A percentile compares a stretch with the other conserved stretches of the same genome.
These are phyloP conservation scores for Gentiana dahurica DNA, from an alignment of 257 asterid genomes.

Conservation along the genomic window DNA sequence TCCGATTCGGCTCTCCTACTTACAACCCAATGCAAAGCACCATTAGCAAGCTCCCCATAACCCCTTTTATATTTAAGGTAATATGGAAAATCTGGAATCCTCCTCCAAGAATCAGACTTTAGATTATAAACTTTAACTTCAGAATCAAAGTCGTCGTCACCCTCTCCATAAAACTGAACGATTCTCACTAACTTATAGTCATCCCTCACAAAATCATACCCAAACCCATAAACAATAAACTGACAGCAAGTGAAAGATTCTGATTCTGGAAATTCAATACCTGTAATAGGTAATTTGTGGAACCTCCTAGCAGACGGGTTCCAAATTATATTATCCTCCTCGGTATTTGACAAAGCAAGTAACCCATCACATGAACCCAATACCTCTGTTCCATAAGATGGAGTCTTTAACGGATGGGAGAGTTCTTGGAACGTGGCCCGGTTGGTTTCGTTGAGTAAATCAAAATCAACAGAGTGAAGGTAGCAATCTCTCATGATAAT, in stretches of 20 bases:
- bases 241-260: neutral
- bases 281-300: conserved; percentile 1
- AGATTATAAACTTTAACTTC: conserved; percentile 2
- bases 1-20: neutral
- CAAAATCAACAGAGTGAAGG: conserved; percentile 9
- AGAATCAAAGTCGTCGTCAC: conserved; percentile 3
- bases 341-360: neutral
- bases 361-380: conserved; percentile 14
- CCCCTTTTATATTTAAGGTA: conserved; percentile 1
- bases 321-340: conserved; percentile 8
- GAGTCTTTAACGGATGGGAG: no score
- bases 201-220: conserved; percentile 11
- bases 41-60: conserved; percentile 3
- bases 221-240: conserved; percentile 3
- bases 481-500: conserved; percentile 8
- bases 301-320: conserved; percentile 15
- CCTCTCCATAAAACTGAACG: conserved; percentile 3
- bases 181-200: conserved; percentile 13
- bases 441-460: neutral
- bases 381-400: neutral
- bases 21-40: conserved; percentile 5
- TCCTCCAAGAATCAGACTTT: conserved; percentile 6
- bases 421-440: no score
- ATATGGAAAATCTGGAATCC: conserved; percentile 5
- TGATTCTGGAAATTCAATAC: neutral